Percentiles rank a stretch among this genome's conserved stretches.
Conservation (phyloP, 768 basidiomycete species). For the Cyclocybe cylindracea region DNA sequence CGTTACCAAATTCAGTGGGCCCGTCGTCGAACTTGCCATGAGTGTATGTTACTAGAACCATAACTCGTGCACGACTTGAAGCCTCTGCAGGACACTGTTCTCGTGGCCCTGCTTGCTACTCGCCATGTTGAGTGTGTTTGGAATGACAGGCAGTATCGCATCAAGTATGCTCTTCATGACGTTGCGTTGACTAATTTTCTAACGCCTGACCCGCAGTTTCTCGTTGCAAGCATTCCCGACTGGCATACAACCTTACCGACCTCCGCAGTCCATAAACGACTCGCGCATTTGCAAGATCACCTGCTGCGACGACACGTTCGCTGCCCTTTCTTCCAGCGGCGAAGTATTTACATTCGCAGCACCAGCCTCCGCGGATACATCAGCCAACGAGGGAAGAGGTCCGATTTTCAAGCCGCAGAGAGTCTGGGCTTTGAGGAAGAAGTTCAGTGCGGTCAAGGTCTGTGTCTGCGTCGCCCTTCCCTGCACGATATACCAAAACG, state of each 20-base stretch:
- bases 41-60: conserved; percentile 49
- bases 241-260: conserved; percentile 76
- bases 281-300: conserved; percentile 80
- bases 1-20: conserved; percentile 74
- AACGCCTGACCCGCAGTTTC: conserved; percentile 48
- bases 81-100: conserved; percentile 66
- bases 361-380: conserved; percentile 29
- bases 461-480: conserved; percentile 17
- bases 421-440: conserved; percentile 86
- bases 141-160: conserved; percentile 73
- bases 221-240: conserved; percentile 76
- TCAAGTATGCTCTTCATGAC: conserved; percentile 50
- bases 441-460: conserved; percentile 82
- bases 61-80: background rate
- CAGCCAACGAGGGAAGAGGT: conserved; percentile 28
- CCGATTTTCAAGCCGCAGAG: conserved; percentile 76
- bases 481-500: background rate
- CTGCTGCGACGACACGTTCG: conserved; percentile 77
- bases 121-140: conserved; percentile 84
- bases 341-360: conserved; percentile 85
- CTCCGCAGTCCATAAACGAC: conserved; percentile 72
- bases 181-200: background rate
- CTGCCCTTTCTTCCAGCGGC: conserved; percentile 82
- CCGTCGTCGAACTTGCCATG: conserved; percentile 72
- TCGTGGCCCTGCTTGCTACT: conserved; percentile 78